phyloP scores from a whole-genome alignment of 257 asterid genomes.

The Penstemon eatonii region DNA sequence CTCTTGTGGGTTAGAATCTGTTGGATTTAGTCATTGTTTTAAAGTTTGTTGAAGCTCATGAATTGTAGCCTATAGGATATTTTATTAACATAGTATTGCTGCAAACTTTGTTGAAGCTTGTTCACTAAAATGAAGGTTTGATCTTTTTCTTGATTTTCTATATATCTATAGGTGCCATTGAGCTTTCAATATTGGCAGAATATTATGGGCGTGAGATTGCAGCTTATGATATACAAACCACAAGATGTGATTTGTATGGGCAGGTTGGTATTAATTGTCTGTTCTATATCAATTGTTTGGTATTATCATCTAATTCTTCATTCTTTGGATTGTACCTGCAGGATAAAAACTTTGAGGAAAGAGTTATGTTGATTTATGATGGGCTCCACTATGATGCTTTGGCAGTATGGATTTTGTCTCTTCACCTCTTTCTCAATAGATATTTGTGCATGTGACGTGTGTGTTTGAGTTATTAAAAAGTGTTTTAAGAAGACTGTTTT shows the following conservation, averaged over 20 bases:
- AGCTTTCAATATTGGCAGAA: slow-evolving; percentile 82
- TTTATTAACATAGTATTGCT: slow-evolving; percentile 5
- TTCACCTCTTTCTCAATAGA: slow-evolving; percentile 21
- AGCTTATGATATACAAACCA: slow-evolving; percentile 92
- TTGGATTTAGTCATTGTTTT: not conserved
- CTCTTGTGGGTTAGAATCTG: slow-evolving; percentile 2
- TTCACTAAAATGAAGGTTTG: slow-evolving; percentile 15
- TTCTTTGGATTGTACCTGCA: slow-evolving; percentile 35
- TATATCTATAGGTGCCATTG: slow-evolving; percentile 84
- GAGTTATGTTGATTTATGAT: slow-evolving; percentile 94
- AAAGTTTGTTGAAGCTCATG: not conserved
- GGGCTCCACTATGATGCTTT: slow-evolving; percentile 98
- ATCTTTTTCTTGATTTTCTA: slow-evolving; percentile 24
- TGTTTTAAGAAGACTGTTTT: not conserved
- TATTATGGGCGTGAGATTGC: slow-evolving; percentile 85
- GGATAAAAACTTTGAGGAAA: slow-evolving; percentile 70
- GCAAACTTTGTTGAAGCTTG: slow-evolving; percentile 7
- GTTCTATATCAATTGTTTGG: slow-evolving; percentile 17
- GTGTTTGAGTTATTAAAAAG: not conserved
- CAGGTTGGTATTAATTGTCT: slow-evolving; percentile 54
- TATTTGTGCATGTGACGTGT: not conserved
- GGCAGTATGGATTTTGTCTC: slow-evolving; percentile 58
- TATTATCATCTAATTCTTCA: slow-evolving; percentile 20
- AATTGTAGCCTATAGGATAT: not conserved
- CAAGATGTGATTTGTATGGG: slow-evolving; percentile 93